phyloP scores from a whole-genome alignment of 352 stramenopile genomes.

The Pythium insidiosum region DNA sequence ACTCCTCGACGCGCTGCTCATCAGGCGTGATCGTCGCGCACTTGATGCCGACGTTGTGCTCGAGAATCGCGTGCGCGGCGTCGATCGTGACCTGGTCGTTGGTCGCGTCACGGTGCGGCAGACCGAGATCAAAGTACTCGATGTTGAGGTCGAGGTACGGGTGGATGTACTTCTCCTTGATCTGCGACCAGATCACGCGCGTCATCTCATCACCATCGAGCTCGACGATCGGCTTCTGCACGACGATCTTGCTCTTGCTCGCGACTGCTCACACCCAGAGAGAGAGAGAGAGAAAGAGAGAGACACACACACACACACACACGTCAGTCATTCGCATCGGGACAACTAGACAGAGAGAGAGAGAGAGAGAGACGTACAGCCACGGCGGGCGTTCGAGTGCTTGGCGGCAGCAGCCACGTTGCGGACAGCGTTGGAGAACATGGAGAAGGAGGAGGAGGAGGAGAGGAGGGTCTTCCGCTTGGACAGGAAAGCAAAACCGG shows the following conservation, averaged over 20 bases:
- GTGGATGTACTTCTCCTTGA: constrained; percentile 65
- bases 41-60: constrained; percentile 83
- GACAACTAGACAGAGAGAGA: too few relatives aligned
- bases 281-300: too few relatives aligned
- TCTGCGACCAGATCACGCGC: constrained; percentile 61
- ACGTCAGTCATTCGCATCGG: too few relatives aligned
- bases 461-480: too few relatives aligned
- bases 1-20: constrained; percentile 75
- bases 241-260: constrained; percentile 81
- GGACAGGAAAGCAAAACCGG: too few relatives aligned
- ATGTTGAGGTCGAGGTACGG: constrained; percentile 82
- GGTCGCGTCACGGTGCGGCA: constrained; percentile 70
- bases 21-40: constrained; percentile 87
- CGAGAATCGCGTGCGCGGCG: constrained; percentile 67
- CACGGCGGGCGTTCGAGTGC: too few relatives aligned
- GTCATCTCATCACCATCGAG: constrained; percentile 87
- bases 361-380: too few relatives aligned
- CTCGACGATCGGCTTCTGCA: constrained; percentile 77
- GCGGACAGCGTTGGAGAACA: constrained; percentile 51
- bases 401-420: constrained; percentile 24
- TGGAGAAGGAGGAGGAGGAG: too few relatives aligned
- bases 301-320: too few relatives aligned
- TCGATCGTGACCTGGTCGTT: constrained; percentile 80
- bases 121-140: constrained; percentile 80
- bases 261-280: too few relatives aligned